Evolutionary conservation across 192 early-diverging fungal species (phyloP).

Genomic region (Paraglomus occultum): DNA sequence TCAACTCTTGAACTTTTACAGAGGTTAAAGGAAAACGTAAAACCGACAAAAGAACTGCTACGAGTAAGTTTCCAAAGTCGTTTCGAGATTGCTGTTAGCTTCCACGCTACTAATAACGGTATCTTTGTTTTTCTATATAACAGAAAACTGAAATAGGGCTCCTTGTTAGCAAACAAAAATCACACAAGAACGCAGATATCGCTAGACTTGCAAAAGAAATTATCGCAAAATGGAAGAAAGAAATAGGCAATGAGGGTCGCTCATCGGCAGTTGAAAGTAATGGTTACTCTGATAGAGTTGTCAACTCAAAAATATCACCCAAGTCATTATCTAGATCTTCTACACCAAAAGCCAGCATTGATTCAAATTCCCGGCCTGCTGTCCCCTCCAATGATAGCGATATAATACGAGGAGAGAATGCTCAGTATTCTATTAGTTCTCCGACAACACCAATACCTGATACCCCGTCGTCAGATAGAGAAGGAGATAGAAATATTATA

Average conservation of each 20-base stretch:
- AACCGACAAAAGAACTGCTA: constrained; percentile 20
- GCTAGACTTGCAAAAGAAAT: constrained; percentile 63
- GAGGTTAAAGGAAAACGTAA: not conserved
- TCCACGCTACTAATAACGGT: not conserved
- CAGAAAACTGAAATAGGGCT: constrained; percentile 80
- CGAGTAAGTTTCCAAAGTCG: not conserved
- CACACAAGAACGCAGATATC: constrained; percentile 58
- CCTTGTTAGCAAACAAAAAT: constrained; percentile 70
- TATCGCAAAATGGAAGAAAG: constrained; percentile 83
- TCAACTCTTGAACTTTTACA: constrained; percentile 4
- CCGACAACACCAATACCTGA: constrained; percentile 39
- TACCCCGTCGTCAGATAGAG: constrained; percentile 30
- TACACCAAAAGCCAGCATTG: constrained; percentile 19
- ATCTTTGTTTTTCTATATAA: not conserved
- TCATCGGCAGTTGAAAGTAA: constrained; percentile 43
- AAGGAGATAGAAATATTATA: constrained; percentile 54
- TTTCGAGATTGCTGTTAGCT: not conserved
- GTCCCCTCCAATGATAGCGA: constrained; percentile 17
- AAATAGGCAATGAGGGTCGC: constrained; percentile 45
- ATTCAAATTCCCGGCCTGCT: constrained; percentile 29
- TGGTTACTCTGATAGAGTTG: constrained; percentile 28
- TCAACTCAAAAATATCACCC: constrained; percentile 11
- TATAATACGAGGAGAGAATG: constrained; percentile 14
- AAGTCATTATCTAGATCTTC: constrained; percentile 5
- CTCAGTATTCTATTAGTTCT: constrained; percentile 31